A percentile compares a stretch with the other conserved stretches of the same genome.
Conservation (phyloP, 2,329 filamentous ascomycete species). For the Onygena corvina region DNA sequence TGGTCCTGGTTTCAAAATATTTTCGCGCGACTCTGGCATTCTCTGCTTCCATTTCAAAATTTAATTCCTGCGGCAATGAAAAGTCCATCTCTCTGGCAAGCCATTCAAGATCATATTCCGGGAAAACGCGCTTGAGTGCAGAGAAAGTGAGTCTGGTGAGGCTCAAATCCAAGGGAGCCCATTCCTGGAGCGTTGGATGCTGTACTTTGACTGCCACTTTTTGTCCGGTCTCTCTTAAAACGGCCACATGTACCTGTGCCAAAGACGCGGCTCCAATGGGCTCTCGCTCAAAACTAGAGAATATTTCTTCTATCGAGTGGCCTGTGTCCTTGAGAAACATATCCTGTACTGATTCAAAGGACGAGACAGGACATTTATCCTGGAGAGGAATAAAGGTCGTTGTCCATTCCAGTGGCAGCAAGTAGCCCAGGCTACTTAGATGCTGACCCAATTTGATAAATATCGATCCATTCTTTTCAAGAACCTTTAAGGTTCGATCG, state of each 20-base stretch:
- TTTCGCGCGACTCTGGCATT: slow-evolving; percentile 70
- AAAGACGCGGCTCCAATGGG: slow-evolving; percentile 90
- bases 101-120: slow-evolving; percentile 96
- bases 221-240: slow-evolving; percentile 66
- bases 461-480: slow-evolving; percentile 94
- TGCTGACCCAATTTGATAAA: slow-evolving; percentile 98
- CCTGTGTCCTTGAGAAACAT: slow-evolving; percentile 84
- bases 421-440: slow-evolving; percentile 88
- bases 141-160: slow-evolving; percentile 83
- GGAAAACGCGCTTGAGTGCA: slow-evolving; percentile 83
- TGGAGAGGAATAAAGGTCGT: slow-evolving; percentile 91
- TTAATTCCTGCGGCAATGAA: slow-evolving; percentile 79
- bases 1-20: slow-evolving; percentile 64
- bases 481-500: slow-evolving; percentile 66
- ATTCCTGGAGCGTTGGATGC: slow-evolving; percentile 78
- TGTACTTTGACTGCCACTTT: slow-evolving; percentile 94
- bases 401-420: slow-evolving; percentile 84
- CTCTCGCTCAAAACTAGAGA: slow-evolving; percentile 65
- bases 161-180: slow-evolving; percentile 75
- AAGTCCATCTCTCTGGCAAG: slow-evolving; percentile 83
- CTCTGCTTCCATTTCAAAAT: slow-evolving; percentile 72
- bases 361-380: slow-evolving; percentile 88
- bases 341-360: slow-evolving; percentile 67
- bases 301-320: slow-evolving; percentile 63
- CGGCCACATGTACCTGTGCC: slow-evolving; percentile 86